Evolutionary conservation across 140 eudicot species (phyloP).

Genomic region (Stevia rebaudiana): DNA sequence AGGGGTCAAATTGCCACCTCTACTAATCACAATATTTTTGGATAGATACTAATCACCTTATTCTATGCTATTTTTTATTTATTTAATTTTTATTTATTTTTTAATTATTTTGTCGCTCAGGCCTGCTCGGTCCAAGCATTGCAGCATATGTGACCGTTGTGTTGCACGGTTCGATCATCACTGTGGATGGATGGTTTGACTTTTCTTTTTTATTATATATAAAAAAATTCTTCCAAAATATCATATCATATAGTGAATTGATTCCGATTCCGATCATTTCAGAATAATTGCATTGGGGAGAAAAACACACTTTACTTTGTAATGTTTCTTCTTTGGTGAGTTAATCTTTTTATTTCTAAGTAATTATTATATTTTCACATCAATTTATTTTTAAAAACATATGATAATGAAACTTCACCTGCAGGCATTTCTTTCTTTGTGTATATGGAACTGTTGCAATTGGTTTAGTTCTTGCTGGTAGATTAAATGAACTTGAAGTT

Average conservation of each 20-base stretch:
- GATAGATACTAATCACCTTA: slow-evolving; percentile 1
- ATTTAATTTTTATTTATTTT: not conserved
- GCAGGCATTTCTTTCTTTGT: slow-evolving; percentile 94
- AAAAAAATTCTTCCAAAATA: not conserved
- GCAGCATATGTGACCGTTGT: slow-evolving; percentile 80
- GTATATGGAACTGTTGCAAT: slow-evolving; percentile 76
- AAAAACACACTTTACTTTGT: slow-evolving; percentile 80
- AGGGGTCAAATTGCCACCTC: not conserved
- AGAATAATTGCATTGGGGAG: slow-evolving; percentile 99
- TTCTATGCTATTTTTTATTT: no score
- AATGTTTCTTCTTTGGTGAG: slow-evolving; percentile 87
- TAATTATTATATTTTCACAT: not conserved
- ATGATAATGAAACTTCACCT: slow-evolving; percentile 19
- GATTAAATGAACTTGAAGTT: slow-evolving; percentile 63
- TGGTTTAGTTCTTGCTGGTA: slow-evolving; percentile 77
- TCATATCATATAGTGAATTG: not conserved
- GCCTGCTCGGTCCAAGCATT: slow-evolving; percentile 97
- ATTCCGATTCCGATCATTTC: slow-evolving; percentile 27
- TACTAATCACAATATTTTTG: not conserved
- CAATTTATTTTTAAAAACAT: slow-evolving; percentile 1
- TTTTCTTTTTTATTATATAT: not conserved
- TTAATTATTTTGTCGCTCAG: slow-evolving; percentile 30
- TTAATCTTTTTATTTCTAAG: slow-evolving; percentile 7
- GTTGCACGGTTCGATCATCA: slow-evolving; percentile 99
- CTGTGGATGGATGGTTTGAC: slow-evolving; percentile 96